Percentiles rank a stretch among this genome's conserved stretches.
Conservation (phyloP, 805 yeast genomes). For the Jamesozyma hellenica region DNA sequence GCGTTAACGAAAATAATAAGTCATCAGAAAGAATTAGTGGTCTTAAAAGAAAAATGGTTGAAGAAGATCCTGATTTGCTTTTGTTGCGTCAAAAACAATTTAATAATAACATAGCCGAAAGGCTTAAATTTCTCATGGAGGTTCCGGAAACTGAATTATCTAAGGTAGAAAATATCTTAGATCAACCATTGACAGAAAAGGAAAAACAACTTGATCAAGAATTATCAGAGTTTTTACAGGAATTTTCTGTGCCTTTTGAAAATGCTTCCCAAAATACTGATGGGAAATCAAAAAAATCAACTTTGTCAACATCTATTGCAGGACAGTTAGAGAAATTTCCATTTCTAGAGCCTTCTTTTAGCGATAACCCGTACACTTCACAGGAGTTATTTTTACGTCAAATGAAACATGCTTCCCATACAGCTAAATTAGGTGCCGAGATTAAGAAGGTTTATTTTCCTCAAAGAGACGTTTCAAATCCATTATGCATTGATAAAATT, state of each 20-base stretch:
- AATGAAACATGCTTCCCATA: constrained; percentile 45
- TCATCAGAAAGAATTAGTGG: background rate
- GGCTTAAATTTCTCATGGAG: constrained; percentile 6
- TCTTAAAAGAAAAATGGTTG: background rate
- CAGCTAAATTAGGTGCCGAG: constrained; percentile 55
- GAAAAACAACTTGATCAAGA: constrained; percentile 27
- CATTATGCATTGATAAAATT: constrained; percentile 46
- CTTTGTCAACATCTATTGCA: background rate
- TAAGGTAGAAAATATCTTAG: constrained; percentile 1
- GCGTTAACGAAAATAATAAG: too few species aligned
- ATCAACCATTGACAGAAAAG: constrained; percentile 11
- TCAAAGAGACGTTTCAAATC: constrained; percentile 51
- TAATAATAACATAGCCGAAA: constrained; percentile 4
- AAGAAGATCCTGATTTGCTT: constrained; percentile 15
- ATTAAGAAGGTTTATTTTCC: constrained; percentile 58
- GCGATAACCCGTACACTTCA: constrained; percentile 55
- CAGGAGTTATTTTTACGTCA: constrained; percentile 75
- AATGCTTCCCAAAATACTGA: background rate
- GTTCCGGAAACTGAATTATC: constrained; percentile 3
- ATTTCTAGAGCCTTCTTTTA: constrained; percentile 49
- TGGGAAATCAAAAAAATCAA: background rate
- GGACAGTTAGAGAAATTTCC: constrained; percentile 34
- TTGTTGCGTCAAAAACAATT: constrained; percentile 18
- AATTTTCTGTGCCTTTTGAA: constrained; percentile 7
- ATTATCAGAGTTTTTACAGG: constrained; percentile 20